Evolutionary conservation across 1,284 basidiomycete genomes (phyloP).

Genomic region (Fomitopsis pinicola): DNA sequence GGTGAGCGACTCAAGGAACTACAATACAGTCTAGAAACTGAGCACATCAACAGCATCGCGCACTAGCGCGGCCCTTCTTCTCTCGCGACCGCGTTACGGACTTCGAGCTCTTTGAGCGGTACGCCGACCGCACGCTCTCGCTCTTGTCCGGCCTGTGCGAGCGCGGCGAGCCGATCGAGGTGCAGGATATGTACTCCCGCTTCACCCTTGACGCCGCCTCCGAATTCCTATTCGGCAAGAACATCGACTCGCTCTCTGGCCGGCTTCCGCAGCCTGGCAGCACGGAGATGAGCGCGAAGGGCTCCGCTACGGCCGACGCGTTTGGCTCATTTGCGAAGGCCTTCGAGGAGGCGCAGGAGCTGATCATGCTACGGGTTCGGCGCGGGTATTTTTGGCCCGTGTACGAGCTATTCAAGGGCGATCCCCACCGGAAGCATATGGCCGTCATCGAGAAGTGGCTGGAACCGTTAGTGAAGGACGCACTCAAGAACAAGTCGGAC

Average conservation of each 20-base stretch:
- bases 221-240: conserved; percentile 64
- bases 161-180: conserved; percentile 43
- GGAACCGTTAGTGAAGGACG: conserved; percentile 55
- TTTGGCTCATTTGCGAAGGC: conserved; percentile 62
- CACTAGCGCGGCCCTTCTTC: conserved; percentile 71
- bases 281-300: conserved; percentile 48
- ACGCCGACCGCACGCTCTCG: conserved; percentile 43
- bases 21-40: background rate
- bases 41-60: conserved; percentile 45
- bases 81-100: conserved; percentile 65
- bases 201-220: conserved; percentile 69
- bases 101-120: conserved; percentile 62
- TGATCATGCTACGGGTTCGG: conserved; percentile 47
- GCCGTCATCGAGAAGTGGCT: conserved; percentile 54
- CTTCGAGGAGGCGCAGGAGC: conserved; percentile 59
- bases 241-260: conserved; percentile 55
- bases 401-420: conserved; percentile 55
- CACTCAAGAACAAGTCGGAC: conserved; percentile 42
- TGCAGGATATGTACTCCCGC: conserved; percentile 64
- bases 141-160: conserved; percentile 41
- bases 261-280: conserved; percentile 45
- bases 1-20: conserved; percentile 6
- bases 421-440: conserved; percentile 49
- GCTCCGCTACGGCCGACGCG: conserved; percentile 52
- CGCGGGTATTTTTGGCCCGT: conserved; percentile 66